Evolutionary conservation across 1,284 basidiomycete genomes (phyloP).

Genomic region (Cystobasidium slooffiae): DNA sequence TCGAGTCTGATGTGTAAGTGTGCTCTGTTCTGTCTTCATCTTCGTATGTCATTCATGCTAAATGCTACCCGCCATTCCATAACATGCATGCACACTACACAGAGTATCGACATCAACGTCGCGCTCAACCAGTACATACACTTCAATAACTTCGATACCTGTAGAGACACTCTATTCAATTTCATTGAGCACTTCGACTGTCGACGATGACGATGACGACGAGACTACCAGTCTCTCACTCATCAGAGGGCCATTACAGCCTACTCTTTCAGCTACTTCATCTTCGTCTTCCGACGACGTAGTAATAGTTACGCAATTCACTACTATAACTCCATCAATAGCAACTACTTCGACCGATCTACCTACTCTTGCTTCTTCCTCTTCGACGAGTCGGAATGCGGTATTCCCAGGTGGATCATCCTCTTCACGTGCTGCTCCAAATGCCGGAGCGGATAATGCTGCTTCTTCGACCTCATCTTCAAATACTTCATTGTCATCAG

Average conservation of each 20-base stretch:
- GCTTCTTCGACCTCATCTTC: constrained; percentile 4
- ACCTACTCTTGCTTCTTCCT: constrained; percentile 9
- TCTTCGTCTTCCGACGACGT: constrained; percentile 21
- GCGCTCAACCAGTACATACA: background rate
- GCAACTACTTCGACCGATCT: constrained; percentile 1
- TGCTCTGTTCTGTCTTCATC: too few relatives aligned
- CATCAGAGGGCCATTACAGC: background rate
- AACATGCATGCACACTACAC: background rate
- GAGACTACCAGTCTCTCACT: constrained; percentile 1
- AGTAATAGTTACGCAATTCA: constrained; percentile 35
- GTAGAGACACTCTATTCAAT: constrained; percentile 29
- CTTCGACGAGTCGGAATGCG: background rate
- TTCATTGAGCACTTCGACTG: constrained; percentile 13
- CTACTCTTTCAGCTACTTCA: background rate
- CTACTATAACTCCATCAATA: constrained; percentile 30
- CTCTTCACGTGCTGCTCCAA: background rate
- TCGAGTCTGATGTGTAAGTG: constrained; percentile 9
- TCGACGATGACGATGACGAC: background rate
- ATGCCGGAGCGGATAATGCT: background rate
- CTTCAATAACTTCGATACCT: constrained; percentile 21
- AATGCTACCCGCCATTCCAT: background rate
- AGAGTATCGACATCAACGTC: constrained; percentile 21
- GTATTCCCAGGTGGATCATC: constrained; percentile 5
- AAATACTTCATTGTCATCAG: constrained; percentile 7
- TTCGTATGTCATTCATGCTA: background rate